Evolutionary conservation across 352 stramenopile species (phyloP), one percentile per base, ranked within the genome.

Genomic region (Halophytophthora polymorphica): DNA sequence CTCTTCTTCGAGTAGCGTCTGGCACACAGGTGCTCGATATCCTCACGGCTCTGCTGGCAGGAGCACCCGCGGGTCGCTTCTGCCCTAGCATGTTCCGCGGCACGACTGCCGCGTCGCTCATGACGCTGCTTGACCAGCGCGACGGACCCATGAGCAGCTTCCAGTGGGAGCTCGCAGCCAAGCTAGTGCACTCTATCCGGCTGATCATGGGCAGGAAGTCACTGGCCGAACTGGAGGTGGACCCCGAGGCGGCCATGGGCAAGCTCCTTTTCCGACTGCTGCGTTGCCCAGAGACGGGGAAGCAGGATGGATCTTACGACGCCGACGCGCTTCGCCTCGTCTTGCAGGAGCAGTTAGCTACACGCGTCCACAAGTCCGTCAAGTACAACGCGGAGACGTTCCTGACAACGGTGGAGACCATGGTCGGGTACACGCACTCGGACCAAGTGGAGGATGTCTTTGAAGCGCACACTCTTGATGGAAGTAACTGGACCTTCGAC

Each of bases 51-150:
- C 55, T 88, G 38, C 46, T 85, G n/a, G 74, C 69, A 4, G 74
- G 74, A 4, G 67, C 74, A 1, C 73, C 74, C 1, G 57, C 72
- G 6, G 72, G 72, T 40, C 56, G 74, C 11, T 88, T 86, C 55
- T 77, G 72, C 45, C 77, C 75, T 1, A 83, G 83, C 58, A 88
- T 88, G 77, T 88, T 84, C 36, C 68, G 70, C 8, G 73, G 74
- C n/a, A 88, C 74, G 38, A 61, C 74, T 31, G 45, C 73, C 4
- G 70, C 68, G 15, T 75, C 62, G 19, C 22, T 88, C 15, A 79
- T 86, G 67, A 55, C 59, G 19, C 49, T 85, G 23, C 37, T 88
- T 5, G 55, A 74, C 15, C 44, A 62, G 35, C 58, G 37, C 15
- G 42, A 58, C 13, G 56, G 50, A 25, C 39, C 39, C 2, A 45